Percentiles rank a stretch among this genome's conserved stretches.
These are phyloP conservation scores for Acer negundo DNA, from an alignment of 345 rosid species.

Conservation along the genomic window DNA sequence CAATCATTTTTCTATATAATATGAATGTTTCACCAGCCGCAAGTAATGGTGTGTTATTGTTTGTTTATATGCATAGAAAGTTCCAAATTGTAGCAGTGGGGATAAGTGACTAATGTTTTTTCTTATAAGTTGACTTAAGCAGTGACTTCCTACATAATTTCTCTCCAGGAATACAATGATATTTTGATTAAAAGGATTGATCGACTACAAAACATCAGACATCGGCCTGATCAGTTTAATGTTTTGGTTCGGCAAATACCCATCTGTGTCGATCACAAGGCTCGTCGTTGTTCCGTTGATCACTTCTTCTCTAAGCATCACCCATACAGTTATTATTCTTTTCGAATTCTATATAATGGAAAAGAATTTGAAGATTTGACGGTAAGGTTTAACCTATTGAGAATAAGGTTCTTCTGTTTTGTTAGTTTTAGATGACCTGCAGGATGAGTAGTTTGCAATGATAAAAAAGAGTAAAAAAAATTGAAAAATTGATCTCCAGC, in stretches of 20 bases:
- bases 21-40: neutral
- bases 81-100: conserved; percentile 11
- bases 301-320: conserved; percentile 82
- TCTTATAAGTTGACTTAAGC: conserved; percentile 26
- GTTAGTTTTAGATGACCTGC: neutral
- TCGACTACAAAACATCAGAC: conserved; percentile 47
- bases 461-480: no score
- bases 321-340: conserved; percentile 60
- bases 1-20: neutral
- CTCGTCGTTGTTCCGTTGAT: conserved; percentile 63
- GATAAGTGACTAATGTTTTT: conserved; percentile 23
- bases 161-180: conserved; percentile 73
- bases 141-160: conserved; percentile 38
- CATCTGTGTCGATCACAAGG: conserved; percentile 55
- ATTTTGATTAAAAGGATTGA: conserved; percentile 65
- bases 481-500: no score
- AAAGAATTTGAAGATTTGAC: conserved; percentile 54
- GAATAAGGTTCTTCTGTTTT: neutral
- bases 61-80: conserved; percentile 1
- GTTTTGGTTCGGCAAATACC: conserved; percentile 82
- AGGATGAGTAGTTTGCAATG: neutral
- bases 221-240: conserved; percentile 76
- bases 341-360: conserved; percentile 69
- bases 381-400: conserved; percentile 43
- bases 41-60: conserved; percentile 12